Evolutionary conservation across 441 rosid species (phyloP).

Genomic region (Geranium incanum): DNA sequence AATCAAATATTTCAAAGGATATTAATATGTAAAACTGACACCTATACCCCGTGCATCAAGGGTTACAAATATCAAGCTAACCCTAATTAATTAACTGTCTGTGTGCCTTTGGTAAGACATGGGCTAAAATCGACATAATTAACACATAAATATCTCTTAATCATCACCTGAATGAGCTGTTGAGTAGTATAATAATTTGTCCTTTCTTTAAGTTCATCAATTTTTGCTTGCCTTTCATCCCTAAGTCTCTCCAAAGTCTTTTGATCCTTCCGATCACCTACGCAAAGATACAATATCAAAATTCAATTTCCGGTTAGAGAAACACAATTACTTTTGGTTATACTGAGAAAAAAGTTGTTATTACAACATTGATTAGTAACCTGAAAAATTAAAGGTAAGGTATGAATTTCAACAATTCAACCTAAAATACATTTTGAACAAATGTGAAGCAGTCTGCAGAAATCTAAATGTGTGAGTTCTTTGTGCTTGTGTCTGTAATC

Average conservation of each 20-base stretch:
- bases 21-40: neutral
- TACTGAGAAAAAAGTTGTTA: neutral
- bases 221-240: slow-evolving; percentile 79
- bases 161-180: slow-evolving; percentile 76
- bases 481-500: too few relatives aligned
- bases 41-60: neutral
- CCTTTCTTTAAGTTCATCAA: slow-evolving; percentile 42
- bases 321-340: neutral
- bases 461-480: neutral
- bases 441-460: neutral
- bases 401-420: neutral
- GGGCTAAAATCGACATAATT: neutral
- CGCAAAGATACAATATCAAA: slow-evolving; percentile 12
- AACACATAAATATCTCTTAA: neutral
- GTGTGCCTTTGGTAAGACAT: neutral
- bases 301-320: slow-evolving; percentile 6
- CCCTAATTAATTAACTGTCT: neutral
- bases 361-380: neutral
- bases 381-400: neutral
- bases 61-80: neutral
- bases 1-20: neutral
- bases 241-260: slow-evolving; percentile 72
- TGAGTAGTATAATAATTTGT: slow-evolving; percentile 88
- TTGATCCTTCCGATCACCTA: slow-evolving; percentile 83
- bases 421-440: neutral